phyloP scores from a whole-genome alignment of 2,329 filamentous ascomycete genomes.

The Aspergillus tubingensis region DNA sequence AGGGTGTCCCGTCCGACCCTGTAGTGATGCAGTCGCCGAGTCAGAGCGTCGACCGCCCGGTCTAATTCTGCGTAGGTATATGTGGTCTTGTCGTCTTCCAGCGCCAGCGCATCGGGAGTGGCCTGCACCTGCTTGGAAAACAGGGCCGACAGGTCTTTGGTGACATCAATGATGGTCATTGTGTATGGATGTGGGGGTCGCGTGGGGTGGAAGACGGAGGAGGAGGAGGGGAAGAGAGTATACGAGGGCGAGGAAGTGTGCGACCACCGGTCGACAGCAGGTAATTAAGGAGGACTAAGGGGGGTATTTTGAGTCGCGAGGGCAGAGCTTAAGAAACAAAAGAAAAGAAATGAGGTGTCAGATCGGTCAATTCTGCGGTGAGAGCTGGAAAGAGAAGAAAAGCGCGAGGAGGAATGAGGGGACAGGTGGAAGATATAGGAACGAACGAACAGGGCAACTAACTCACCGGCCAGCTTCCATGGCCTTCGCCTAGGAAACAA shows the following conservation, averaged over 20 bases:
- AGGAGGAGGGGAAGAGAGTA: background rate
- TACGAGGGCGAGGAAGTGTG: background rate
- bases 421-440: background rate
- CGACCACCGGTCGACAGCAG: background rate
- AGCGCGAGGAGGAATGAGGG: background rate
- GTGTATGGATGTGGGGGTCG: conserved; percentile 8
- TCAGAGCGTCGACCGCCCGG: conserved; percentile 64
- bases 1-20: conserved; percentile 72
- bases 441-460: background rate
- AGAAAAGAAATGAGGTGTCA: conserved; percentile 1
- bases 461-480: background rate
- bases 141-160: conserved; percentile 71
- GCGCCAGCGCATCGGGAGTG: conserved; percentile 68
- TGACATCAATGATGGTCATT: conserved; percentile 70
- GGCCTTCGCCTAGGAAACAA: background rate
- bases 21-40: conserved; percentile 63
- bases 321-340: background rate
- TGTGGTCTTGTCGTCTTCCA: conserved; percentile 68
- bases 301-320: background rate
- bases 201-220: background rate
- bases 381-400: background rate
- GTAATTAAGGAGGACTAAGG: background rate
- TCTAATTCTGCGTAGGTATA: conserved; percentile 76
- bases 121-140: conserved; percentile 68
- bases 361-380: background rate